A percentile compares a stretch with the other conserved stretches of the same genome.
Evolutionary conservation across 2,329 filamentous ascomycete genomes (phyloP).

Genomic region (Xylaria sp.): DNA sequence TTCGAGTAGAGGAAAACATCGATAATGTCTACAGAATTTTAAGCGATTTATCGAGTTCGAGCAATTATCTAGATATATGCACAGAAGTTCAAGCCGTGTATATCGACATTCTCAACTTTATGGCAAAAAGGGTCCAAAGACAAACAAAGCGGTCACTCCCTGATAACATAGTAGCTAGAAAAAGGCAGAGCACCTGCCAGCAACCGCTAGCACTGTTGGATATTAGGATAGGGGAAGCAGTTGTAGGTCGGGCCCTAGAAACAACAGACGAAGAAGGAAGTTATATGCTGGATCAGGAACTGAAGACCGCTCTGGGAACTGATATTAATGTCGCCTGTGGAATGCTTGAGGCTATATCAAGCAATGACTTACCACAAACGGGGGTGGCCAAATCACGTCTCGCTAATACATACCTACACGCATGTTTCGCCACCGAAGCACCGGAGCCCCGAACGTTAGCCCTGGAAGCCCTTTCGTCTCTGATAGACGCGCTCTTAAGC

Average conservation of each 20-base stretch:
- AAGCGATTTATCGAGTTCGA: slow-evolving; percentile 35
- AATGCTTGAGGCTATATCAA: slow-evolving; percentile 55
- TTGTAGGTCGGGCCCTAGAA: slow-evolving; percentile 51
- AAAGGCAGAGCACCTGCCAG: slow-evolving; percentile 11
- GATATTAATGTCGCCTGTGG: slow-evolving; percentile 57
- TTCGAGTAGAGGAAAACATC: slow-evolving; percentile 40
- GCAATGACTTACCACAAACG: slow-evolving; percentile 39
- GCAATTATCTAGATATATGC: slow-evolving; percentile 39
- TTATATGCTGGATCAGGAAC: slow-evolving; percentile 46
- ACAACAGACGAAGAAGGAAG: slow-evolving; percentile 24
- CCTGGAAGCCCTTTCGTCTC: slow-evolving; percentile 59
- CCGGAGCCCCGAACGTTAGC: slow-evolving; percentile 61
- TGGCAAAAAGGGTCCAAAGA: slow-evolving; percentile 32
- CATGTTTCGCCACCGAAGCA: slow-evolving; percentile 53
- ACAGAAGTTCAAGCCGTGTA: slow-evolving; percentile 49
- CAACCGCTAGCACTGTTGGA: slow-evolving; percentile 43
- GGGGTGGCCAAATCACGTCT: slow-evolving; percentile 50
- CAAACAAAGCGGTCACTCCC: slow-evolving; percentile 3
- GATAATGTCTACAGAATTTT: slow-evolving; percentile 41
- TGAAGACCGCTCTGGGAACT: slow-evolving; percentile 53
- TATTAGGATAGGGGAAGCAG: slow-evolving; percentile 41
- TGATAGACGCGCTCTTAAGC: slow-evolving; percentile 57
- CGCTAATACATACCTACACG: slow-evolving; percentile 57
- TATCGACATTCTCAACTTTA: slow-evolving; percentile 49
- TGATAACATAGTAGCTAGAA: not conserved